Percentiles rank a stretch among this genome's conserved stretches.
Evolutionary conservation across 306 rosid genomes (phyloP).

Genomic region (Trifolium subterraneum): DNA sequence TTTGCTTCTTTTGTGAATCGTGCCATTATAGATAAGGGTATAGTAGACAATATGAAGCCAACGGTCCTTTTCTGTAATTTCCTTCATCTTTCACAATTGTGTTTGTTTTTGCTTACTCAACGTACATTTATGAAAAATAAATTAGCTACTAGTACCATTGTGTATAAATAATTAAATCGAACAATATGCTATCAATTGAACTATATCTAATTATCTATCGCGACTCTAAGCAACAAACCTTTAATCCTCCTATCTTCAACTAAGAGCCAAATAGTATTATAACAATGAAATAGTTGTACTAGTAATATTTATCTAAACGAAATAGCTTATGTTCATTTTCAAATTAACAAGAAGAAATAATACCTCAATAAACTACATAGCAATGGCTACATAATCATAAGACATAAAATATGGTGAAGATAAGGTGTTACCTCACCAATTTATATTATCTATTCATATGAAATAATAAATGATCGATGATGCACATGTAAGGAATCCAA

Average conservation of each 20-base stretch:
- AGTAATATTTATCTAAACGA: no score
- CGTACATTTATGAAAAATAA: no score
- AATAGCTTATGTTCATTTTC: not conserved
- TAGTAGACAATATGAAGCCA: not conserved
- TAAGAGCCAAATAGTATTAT: no score
- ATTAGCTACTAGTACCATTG: no score
- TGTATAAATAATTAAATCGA: no score
- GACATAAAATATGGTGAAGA: constrained; percentile 42
- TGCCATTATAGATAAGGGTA: not conserved
- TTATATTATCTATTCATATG: constrained; percentile 22
- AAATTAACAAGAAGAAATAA: not conserved
- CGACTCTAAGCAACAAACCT: no score
- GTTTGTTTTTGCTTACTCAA: not conserved
- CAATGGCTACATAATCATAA: constrained; percentile 18
- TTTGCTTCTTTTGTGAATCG: not conserved
- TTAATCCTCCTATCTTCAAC: no score
- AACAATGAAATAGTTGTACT: no score
- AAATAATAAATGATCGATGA: constrained; percentile 13
- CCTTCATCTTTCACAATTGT: not conserved
- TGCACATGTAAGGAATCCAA: constrained; percentile 44
- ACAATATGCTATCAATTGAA: no score
- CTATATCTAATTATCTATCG: no score
- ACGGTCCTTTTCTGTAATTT: constrained; percentile 23
- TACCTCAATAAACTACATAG: not conserved
- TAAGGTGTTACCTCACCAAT: constrained; percentile 49